These are phyloP conservation scores for Bertia moriformis DNA, from an alignment of 2,329 filamentous ascomycete species.

Conservation along the genomic window DNA sequence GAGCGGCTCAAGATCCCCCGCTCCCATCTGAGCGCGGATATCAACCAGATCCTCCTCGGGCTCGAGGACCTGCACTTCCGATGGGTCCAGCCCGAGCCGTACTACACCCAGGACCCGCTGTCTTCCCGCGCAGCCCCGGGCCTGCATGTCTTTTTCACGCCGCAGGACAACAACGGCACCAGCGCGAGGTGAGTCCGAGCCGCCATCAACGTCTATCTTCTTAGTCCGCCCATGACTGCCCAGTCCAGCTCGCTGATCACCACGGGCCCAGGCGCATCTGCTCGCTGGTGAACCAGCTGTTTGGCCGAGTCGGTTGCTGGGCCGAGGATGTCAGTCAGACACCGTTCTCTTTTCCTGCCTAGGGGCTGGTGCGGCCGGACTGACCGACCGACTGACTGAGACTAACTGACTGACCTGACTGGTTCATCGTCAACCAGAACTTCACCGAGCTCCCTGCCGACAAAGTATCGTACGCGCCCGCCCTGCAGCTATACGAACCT, in stretches of 20 bases:
- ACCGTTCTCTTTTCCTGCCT: too few relatives aligned
- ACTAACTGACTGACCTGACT: too few relatives aligned
- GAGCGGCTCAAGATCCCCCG: slow-evolving; percentile 63
- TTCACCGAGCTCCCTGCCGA: not conserved
- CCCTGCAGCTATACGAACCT: not conserved
- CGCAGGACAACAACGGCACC: slow-evolving; percentile 26
- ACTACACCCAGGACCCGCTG: slow-evolving; percentile 53
- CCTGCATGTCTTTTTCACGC: slow-evolving; percentile 66
- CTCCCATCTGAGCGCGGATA: slow-evolving; percentile 57
- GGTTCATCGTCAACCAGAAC: too few relatives aligned
- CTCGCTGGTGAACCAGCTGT: not conserved
- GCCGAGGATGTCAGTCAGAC: not conserved
- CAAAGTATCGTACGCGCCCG: too few relatives aligned
- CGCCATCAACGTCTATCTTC: not conserved
- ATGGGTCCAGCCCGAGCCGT: slow-evolving; percentile 51
- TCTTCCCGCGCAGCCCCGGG: slow-evolving; percentile 64
- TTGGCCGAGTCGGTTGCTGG: not conserved
- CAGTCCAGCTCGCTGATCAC: not conserved
- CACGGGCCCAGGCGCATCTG: not conserved
- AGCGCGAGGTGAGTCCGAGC: not conserved
- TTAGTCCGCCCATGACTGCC: not conserved
- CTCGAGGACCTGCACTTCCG: slow-evolving; percentile 64
- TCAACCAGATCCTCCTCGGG: slow-evolving; percentile 45
- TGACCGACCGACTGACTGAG: too few relatives aligned
- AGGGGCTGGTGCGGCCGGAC: too few relatives aligned